Evolutionary conservation across 768 basidiomycete genomes (phyloP), one percentile per base, ranked within the genome.

Genomic region (Boletus edulis): DNA sequence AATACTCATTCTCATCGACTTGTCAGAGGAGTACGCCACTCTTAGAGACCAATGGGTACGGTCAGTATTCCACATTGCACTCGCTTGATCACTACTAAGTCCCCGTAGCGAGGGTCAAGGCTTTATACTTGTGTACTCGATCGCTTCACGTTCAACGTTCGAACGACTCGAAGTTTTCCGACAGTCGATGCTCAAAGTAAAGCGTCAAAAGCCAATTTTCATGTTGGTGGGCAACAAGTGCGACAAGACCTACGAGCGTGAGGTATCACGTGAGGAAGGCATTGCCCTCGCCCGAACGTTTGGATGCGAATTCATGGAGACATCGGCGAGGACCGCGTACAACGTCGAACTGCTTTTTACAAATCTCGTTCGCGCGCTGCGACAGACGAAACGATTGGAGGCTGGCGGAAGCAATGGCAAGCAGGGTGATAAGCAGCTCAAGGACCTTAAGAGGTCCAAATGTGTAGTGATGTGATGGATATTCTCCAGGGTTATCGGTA

Each of bases 1-100:
- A 57, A 47, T 49, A 31, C 52, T 54, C 58, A 54, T n/a, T 58
- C 65, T 64, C 51, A 60, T 59, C 54, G 55, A 6, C 53, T 49
- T 54, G 27, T 46, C 72, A 97, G 94, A 98, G 89, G 94, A 97
- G 71, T 98, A 96, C 64, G 93, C 93, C 48, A 94, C 95, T 47
- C 80, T 98, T 60, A 87, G 94, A 62, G 94, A 97, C 78, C 95
- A 98, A 73, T 98, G 94, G 94, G 93, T 97, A 64, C 86, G 94
- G 94, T 96, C 57, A 73, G 87, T 80, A 52, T 46, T 52, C 29
- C 44, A 39, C 32, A 27, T 18, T 22, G 15, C 34, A 29, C 53
- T 49, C 41, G 17, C 50, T 46, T 41, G 51, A 56, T 60, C 48
- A 40, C 49, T 29, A 42, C 54, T 50, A 58, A 38, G 49, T n/a